Conservation (phyloP, 495 filamentous ascomycete species). For the Xylaria bambusicola region DNA sequence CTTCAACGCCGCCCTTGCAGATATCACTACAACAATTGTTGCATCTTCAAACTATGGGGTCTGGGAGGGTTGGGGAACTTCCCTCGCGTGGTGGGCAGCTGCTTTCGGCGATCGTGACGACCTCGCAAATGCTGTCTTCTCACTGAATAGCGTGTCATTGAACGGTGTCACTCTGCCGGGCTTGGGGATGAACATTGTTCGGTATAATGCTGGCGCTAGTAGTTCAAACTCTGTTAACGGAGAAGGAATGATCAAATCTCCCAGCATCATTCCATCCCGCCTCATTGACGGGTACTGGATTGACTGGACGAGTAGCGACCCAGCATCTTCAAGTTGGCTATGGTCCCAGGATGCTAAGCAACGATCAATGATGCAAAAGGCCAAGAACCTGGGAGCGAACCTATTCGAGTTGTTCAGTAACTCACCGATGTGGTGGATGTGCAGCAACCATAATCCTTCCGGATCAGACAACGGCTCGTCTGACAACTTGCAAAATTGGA, state of each 20-base stretch:
- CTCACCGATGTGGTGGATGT: slow-evolving; percentile 47
- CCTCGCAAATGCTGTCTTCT: slow-evolving; percentile 42
- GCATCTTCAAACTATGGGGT: slow-evolving; percentile 36
- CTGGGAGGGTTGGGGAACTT: slow-evolving; percentile 46
- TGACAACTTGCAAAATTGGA: slow-evolving; percentile 43
- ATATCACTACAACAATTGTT: slow-evolving; percentile 35
- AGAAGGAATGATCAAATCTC: slow-evolving; percentile 35
- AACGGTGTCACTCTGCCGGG: slow-evolving; percentile 33
- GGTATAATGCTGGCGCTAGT: slow-evolving; percentile 42
- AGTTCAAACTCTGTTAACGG: slow-evolving; percentile 38
- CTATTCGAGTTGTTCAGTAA: slow-evolving; percentile 44
- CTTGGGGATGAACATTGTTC: slow-evolving; percentile 42
- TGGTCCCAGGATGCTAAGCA: slow-evolving; percentile 37
- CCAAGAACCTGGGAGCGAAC: slow-evolving; percentile 33
- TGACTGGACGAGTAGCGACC: slow-evolving; percentile 32
- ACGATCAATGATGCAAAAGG: slow-evolving; percentile 38
- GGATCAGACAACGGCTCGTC: slow-evolving; percentile 32
- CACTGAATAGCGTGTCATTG: slow-evolving; percentile 20
- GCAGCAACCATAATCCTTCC: slow-evolving; percentile 40
- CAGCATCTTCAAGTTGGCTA: slow-evolving; percentile 33
- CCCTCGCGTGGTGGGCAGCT: slow-evolving; percentile 43
- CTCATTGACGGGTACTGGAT: slow-evolving; percentile 42
- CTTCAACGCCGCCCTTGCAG: slow-evolving; percentile 20
- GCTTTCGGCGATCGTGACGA: slow-evolving; percentile 39
- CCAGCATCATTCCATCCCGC: slow-evolving; percentile 36